phyloP scores from a whole-genome alignment of 2,329 filamentous ascomycete species.

The Biscogniauxia marginata region DNA sequence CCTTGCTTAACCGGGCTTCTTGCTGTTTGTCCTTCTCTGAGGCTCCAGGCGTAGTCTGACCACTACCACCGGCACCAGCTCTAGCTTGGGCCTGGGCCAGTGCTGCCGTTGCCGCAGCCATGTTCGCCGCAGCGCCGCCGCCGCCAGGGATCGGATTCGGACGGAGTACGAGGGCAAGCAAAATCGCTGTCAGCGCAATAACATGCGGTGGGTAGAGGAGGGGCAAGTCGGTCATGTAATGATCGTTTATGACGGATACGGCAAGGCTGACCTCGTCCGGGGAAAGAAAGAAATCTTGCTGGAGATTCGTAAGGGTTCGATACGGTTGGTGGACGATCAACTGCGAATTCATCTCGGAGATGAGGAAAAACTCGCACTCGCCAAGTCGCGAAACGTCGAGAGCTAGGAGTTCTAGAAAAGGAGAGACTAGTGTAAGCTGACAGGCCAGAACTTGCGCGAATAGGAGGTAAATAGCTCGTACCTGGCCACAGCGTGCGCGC shows the following conservation, averaged over 20 bases:
- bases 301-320: conserved; percentile 71
- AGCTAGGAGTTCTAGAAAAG: conserved; percentile 59
- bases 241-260: conserved; percentile 85
- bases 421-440: conserved; percentile 10
- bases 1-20: conserved; percentile 60
- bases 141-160: conserved; percentile 42
- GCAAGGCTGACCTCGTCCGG: conserved; percentile 76
- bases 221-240: conserved; percentile 89
- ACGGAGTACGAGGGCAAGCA: conserved; percentile 79
- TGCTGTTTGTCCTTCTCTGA: conserved; percentile 46
- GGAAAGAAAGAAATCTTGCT: conserved; percentile 67
- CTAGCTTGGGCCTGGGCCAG: conserved; percentile 46
- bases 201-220: conserved; percentile 83
- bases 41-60: conserved; percentile 26
- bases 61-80: conserved; percentile 13
- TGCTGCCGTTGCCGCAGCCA: conserved; percentile 50
- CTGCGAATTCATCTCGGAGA: conserved; percentile 86
- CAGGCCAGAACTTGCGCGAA: background rate
- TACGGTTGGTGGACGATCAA: conserved; percentile 91
- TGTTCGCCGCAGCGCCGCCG: conserved; percentile 37
- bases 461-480: conserved; percentile 31
- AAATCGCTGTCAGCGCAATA: conserved; percentile 81
- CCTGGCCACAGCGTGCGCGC: conserved; percentile 81
- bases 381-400: conserved; percentile 81
- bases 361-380: conserved; percentile 91